Percentiles rank a stretch among this genome's conserved stretches.
Evolutionary conservation across 805 yeast species (phyloP).

Genomic region (Debaryomyces hansenii): DNA sequence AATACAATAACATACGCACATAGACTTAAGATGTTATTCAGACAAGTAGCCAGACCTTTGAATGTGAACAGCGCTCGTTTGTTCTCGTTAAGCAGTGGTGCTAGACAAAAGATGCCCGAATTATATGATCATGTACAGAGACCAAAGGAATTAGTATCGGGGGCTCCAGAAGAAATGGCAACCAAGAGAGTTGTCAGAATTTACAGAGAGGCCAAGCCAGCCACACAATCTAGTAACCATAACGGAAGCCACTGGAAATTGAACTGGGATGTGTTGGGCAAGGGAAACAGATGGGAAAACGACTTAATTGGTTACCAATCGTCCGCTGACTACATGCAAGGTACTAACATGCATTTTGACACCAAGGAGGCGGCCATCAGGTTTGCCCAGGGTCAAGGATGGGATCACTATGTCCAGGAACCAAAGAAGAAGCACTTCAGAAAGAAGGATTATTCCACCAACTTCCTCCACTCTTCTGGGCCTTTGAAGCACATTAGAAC

Average conservation of each 20-base stretch:
- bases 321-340: slow-evolving; percentile 79
- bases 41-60: slow-evolving; percentile 17
- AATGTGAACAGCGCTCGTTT: slow-evolving; percentile 19
- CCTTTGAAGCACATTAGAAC: slow-evolving; percentile 81
- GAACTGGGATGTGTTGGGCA: slow-evolving; percentile 79
- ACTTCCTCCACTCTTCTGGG: slow-evolving; percentile 67
- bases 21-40: slow-evolving; percentile 19
- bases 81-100: slow-evolving; percentile 18
- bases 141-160: slow-evolving; percentile 64
- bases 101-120: slow-evolving; percentile 23
- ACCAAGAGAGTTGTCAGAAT: slow-evolving; percentile 71
- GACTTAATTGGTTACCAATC: slow-evolving; percentile 85
- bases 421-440: slow-evolving; percentile 74
- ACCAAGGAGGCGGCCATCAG: slow-evolving; percentile 73
- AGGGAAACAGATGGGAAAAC: slow-evolving; percentile 86
- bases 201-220: slow-evolving; percentile 73
- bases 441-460: slow-evolving; percentile 71
- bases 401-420: slow-evolving; percentile 81
- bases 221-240: slow-evolving; percentile 72
- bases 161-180: slow-evolving; percentile 70
- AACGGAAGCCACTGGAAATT: slow-evolving; percentile 64
- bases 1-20: neutral
- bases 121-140: slow-evolving; percentile 18
- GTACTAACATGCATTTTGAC: slow-evolving; percentile 71
- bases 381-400: slow-evolving; percentile 82